These are phyloP conservation scores for Apophysomyces variabilis DNA, from an alignment of 371 early-diverging fungal species.

Conservation along the genomic window DNA sequence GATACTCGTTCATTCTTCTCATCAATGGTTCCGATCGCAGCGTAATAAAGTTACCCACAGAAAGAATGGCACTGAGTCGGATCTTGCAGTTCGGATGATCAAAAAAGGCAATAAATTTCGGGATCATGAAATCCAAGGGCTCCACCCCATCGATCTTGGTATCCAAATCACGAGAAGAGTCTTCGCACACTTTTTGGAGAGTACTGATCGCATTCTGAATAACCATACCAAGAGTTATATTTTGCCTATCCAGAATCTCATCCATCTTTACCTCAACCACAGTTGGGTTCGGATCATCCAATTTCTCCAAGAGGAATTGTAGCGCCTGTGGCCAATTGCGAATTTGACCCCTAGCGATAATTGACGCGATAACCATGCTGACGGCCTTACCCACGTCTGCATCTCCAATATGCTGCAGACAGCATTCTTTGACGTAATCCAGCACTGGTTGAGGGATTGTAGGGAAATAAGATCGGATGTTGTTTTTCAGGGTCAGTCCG, in stretches of 20 bases:
- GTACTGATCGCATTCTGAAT: constrained; percentile 74
- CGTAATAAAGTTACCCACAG: constrained; percentile 76
- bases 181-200: constrained; percentile 86
- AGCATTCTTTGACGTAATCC: constrained; percentile 68
- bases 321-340: constrained; percentile 73
- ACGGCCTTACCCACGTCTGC: constrained; percentile 54
- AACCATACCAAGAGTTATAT: neutral
- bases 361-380: constrained; percentile 79
- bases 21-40: constrained; percentile 61
- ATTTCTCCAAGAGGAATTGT: constrained; percentile 57
- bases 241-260: neutral
- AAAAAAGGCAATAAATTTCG: constrained; percentile 72
- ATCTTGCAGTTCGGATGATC: constrained; percentile 61
- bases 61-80: constrained; percentile 73
- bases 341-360: constrained; percentile 63
- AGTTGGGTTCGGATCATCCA: constrained; percentile 59
- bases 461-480: constrained; percentile 58
- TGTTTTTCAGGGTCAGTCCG: constrained; percentile 83
- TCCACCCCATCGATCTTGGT: constrained; percentile 64
- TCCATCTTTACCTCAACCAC: constrained; percentile 63
- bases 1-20: constrained; percentile 62
- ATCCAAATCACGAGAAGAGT: constrained; percentile 73
- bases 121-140: constrained; percentile 73
- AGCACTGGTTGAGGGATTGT: constrained; percentile 59
- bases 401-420: constrained; percentile 69